A percentile compares a stretch with the other conserved stretches of the same genome.
Evolutionary conservation across 495 filamentous ascomycete species (phyloP).

Genomic region (Hypoxylon fragiforme): DNA sequence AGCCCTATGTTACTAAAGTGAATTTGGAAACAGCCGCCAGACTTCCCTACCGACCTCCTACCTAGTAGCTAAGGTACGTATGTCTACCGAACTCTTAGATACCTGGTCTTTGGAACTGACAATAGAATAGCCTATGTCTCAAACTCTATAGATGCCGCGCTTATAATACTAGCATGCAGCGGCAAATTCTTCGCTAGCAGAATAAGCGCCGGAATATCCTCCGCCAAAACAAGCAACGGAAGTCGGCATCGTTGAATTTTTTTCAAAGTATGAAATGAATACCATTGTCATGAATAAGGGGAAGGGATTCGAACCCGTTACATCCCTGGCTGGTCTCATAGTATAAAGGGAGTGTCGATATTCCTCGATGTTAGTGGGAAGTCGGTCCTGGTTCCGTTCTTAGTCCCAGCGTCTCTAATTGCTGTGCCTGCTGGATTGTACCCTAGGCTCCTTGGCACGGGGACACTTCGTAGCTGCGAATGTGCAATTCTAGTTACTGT

Average conservation of each 20-base stretch:
- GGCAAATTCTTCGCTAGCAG: neutral
- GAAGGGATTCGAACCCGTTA: neutral
- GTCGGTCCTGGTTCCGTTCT: slow-evolving; percentile 32
- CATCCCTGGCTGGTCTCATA: neutral
- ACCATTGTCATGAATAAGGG: slow-evolving; percentile 1
- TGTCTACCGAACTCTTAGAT: too few species aligned
- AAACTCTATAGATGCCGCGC: slow-evolving; percentile 18
- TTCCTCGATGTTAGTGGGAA: slow-evolving; percentile 22
- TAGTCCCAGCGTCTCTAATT: slow-evolving; percentile 26
- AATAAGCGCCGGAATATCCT: slow-evolving; percentile 8
- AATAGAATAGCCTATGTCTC: slow-evolving; percentile 14
- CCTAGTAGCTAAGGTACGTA: too few species aligned
- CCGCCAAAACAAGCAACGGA: neutral
- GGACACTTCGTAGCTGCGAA: slow-evolving; percentile 15
- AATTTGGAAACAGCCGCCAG: slow-evolving; percentile 10
- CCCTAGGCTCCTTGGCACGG: slow-evolving; percentile 34
- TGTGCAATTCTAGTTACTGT: too few species aligned
- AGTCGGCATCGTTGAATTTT: neutral
- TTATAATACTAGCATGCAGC: slow-evolving; percentile 2
- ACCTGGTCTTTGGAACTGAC: too few species aligned
- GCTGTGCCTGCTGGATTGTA: slow-evolving; percentile 26
- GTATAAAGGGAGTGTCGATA: neutral
- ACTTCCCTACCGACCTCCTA: too few species aligned
- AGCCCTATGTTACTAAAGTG: neutral
- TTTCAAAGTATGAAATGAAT: slow-evolving; percentile 2